Percentiles rank a stretch among this genome's conserved stretches.
Conservation (phyloP, 2,329 filamentous ascomycete species). For the Pseudophaeomoniella oleicola region DNA sequence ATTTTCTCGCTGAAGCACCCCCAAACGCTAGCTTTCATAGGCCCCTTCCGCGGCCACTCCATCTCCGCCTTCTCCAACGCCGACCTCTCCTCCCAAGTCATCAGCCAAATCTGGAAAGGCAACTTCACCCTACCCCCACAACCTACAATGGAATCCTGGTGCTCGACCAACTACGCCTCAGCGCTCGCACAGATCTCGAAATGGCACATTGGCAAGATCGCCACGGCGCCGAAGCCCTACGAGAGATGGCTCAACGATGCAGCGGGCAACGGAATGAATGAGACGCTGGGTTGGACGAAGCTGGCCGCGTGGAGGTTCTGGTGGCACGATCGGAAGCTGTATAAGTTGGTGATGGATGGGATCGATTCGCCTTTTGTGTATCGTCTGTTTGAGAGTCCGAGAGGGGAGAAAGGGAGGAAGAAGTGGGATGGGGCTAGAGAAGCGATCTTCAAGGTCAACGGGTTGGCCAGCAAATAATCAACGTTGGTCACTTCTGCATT, state of each 20-base stretch:
- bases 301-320: slow-evolving; percentile 20
- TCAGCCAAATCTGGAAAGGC: slow-evolving; percentile 18
- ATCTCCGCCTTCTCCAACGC: slow-evolving; percentile 14
- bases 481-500: neutral
- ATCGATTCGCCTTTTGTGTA: slow-evolving; percentile 18
- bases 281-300: slow-evolving; percentile 17
- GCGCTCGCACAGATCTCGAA: neutral
- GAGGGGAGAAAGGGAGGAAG: slow-evolving; percentile 10
- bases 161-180: neutral
- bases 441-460: slow-evolving; percentile 12
- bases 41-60: slow-evolving; percentile 9
- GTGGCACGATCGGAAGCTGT: slow-evolving; percentile 17
- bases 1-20: slow-evolving; percentile 16
- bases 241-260: slow-evolving; percentile 17
- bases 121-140: slow-evolving; percentile 11
- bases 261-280: slow-evolving; percentile 16
- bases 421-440: slow-evolving; percentile 16
- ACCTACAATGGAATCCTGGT: slow-evolving; percentile 14
- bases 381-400: slow-evolving; percentile 20
- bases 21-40: slow-evolving; percentile 18
- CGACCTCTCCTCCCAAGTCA: slow-evolving; percentile 16
- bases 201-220: slow-evolving; percentile 1
- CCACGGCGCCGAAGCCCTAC: slow-evolving; percentile 8
- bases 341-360: slow-evolving; percentile 17
- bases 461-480: neutral